Evolutionary conservation across 164 flowering plant species (phyloP), one percentile per base, ranked within the genome.

Genomic region (Magnolia kwangsiensis): DNA sequence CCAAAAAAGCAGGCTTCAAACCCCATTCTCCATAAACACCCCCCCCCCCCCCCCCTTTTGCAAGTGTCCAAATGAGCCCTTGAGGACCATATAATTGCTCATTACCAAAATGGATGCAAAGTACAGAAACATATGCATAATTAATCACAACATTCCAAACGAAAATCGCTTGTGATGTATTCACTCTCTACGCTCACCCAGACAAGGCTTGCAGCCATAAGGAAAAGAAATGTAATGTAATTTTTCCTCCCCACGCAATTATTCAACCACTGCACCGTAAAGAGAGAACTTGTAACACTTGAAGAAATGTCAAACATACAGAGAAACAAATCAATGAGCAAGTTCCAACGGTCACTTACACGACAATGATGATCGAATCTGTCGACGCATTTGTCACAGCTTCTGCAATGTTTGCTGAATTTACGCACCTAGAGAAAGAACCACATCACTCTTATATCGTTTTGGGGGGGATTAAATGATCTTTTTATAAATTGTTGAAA

Each of bases 321-420:
- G 18, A 67, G 8, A 69, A 45, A 74, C 37, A 66, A 7, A 73
- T 14, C 8, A 31, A 27, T 23, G 5, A n/a, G 51, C 10, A 37
- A 70, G 20, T 71, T 74, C 20, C 55, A 73, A 21, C 50, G 7
- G 45, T 21, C 73, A 76, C 88, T 77, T 78, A 93, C 98, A 81
- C 98, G 89, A 76, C 98, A 93, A 79, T 93, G 98, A 87, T 93
- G 98, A 88, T 93, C 98, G 84, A 93, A 93, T 37, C 93, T 92
- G 82, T 93, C 98, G 59, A 91, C 98, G 77, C 98, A 93, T 83
- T 93, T 93, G 85, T 89, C 94, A 84, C 98, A 93, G 75, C 92
- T 89, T 85, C 96, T 88, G 84, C 98, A 93, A 79, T 93, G 98
- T 81, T 93, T 93, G 86, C 98, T 91, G 78, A 88, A 88, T 81